Percentiles rank a stretch among this genome's conserved stretches.
Conservation (phyloP, 1,284 basidiomycete genomes). For the Cutaneotrichosporon cutaneum region DNA sequence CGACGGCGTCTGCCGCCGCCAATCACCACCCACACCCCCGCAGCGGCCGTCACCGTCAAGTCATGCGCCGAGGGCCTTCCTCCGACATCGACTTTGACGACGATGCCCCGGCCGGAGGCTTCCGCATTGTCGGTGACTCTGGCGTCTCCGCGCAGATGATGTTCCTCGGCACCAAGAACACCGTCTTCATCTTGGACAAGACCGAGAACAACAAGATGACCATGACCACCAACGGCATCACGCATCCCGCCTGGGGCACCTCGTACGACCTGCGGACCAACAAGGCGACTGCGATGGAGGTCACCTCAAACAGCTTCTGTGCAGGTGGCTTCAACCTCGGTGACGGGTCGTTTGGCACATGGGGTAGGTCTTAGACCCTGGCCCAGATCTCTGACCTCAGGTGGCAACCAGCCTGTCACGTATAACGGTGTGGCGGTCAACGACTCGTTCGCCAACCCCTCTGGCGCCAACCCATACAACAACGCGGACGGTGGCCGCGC, state of each 20-base stretch:
- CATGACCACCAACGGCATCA: constrained; percentile 54
- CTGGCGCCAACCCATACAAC: constrained; percentile 54
- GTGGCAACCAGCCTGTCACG: constrained; percentile 70
- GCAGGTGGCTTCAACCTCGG: constrained; percentile 55
- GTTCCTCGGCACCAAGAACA: constrained; percentile 52
- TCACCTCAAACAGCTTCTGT: constrained; percentile 77
- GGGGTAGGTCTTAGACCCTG: constrained; percentile 1
- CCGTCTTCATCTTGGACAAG: constrained; percentile 57
- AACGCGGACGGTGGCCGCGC: constrained; percentile 66
- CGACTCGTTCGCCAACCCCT: constrained; percentile 43
- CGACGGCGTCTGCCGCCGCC: constrained; percentile 5
- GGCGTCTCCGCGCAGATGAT: constrained; percentile 56
- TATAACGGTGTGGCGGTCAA: constrained; percentile 60
- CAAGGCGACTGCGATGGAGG: constrained; percentile 60
- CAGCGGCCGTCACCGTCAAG: constrained; percentile 24
- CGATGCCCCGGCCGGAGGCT: constrained; percentile 37
- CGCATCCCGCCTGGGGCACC: constrained; percentile 53
- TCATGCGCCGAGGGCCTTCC: constrained; percentile 18
- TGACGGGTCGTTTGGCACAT: constrained; percentile 47
- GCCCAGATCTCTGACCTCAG: not conserved
- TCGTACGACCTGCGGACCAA: constrained; percentile 55
- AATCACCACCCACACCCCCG: not conserved
- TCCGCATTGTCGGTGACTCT: constrained; percentile 47
- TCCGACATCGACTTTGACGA: not conserved
- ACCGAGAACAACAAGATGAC: constrained; percentile 63